Base-by-base conservation (phyloP, 441 rosid species). In the Corymbia citriodora region DNA sequence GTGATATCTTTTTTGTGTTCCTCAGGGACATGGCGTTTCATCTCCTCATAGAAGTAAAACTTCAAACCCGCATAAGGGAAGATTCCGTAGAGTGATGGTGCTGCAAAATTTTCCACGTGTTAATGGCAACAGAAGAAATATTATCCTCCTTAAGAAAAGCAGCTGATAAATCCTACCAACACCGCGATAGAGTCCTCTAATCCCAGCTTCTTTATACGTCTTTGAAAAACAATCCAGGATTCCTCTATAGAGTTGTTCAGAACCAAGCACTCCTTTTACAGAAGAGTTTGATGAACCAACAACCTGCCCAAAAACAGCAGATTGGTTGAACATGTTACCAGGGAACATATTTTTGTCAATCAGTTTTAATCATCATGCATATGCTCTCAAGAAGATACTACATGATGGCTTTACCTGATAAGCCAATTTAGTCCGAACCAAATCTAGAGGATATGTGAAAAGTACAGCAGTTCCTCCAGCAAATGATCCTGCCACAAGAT, bases 1-100 rank as follows among this genome's bases (percentile, higher is more conserved):
- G 81, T 87, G 89, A 98, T 94, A 88, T 96, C 95, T 90, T 94
- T 95, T 94, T 94, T 95, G 92, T 94, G 96, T 88, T 97, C 96
- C 33, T 93, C 93, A 13, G 99, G 97, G 74, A 96, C 97, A 65
- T 95, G 97, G 53, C 96, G 94, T 93, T 97, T 97, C 99, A 97
- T 97, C 94, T 97, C 99, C 94, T 97, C 98, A 1, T 95, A 97
- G 94, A 97, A 96, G 95, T 97, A 97, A 92, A 97, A 97, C 94
- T 97, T 97, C 93, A 97, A 93, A 92, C 99, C 99, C 93, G 99
- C 98, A 83, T 97, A 97, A 79, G 99, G 99, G 94, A 97, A 97
- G 91, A 97, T 97, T 91, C 99, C 99, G 52, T 97, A 97, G 68
- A 97, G 93, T 29, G 99, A 97, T 88, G 99, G 99, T 93, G 97